Conservation (phyloP, 331 rosid genomes). For the Phaseolus coccineus region DNA sequence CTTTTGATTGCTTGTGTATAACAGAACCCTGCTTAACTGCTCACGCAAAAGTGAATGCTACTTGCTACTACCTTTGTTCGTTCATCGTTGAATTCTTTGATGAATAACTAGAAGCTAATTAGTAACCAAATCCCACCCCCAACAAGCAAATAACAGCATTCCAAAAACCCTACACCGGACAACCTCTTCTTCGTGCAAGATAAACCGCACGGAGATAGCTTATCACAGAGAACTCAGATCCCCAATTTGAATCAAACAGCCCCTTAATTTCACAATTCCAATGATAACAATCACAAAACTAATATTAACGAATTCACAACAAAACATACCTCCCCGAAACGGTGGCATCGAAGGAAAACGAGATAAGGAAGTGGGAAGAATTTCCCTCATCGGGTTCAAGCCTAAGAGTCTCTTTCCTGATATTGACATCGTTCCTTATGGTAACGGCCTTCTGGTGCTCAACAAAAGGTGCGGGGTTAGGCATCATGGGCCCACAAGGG, state of each 20-base stretch:
- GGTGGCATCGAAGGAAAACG: slow-evolving; percentile 81
- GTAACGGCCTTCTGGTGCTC: slow-evolving; percentile 93
- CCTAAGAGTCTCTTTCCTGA: slow-evolving; percentile 77
- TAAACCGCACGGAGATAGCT: neutral
- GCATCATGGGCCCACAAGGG: slow-evolving; percentile 63
- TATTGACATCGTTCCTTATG: slow-evolving; percentile 76
- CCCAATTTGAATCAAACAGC: neutral
- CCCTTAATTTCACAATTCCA: neutral
- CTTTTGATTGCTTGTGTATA: neutral
- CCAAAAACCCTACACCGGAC: neutral
- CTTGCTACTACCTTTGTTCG: neutral
- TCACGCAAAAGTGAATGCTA: neutral
- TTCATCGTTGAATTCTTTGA: no score
- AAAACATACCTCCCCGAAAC: slow-evolving; percentile 71
- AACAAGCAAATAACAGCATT: neutral
- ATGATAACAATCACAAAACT: neutral
- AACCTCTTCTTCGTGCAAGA: neutral
- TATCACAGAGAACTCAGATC: neutral
- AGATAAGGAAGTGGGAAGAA: slow-evolving; percentile 65
- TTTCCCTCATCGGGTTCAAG: slow-evolving; percentile 74
- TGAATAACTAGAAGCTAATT: neutral
- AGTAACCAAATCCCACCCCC: neutral
- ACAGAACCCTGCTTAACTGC: neutral
- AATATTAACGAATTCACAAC: neutral
- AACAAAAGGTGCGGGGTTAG: slow-evolving; percentile 58